These are phyloP conservation scores for Baeospora myosura DNA, from an alignment of 1,284 basidiomycete genomes.

Conservation along the genomic window DNA sequence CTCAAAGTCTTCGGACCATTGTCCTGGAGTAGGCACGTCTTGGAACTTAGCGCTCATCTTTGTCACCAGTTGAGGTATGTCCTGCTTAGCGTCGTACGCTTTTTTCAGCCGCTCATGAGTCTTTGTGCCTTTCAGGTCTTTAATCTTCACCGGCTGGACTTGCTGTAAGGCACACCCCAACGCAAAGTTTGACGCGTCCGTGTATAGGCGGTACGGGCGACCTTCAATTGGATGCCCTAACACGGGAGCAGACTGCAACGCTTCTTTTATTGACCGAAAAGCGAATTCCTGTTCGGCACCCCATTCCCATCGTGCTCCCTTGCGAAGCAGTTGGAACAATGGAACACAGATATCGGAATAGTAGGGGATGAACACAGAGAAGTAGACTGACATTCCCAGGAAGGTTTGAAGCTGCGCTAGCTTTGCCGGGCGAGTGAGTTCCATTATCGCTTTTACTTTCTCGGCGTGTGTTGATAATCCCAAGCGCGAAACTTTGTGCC, in stretches of 20 bases:
- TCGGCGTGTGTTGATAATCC: conserved; percentile 24
- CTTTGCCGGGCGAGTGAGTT: conserved; percentile 15
- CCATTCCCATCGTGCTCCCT: conserved; percentile 7
- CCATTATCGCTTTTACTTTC: conserved; percentile 23
- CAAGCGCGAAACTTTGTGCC: conserved; percentile 13
- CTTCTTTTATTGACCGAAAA: conserved; percentile 5
- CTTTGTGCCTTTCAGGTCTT: conserved; percentile 28
- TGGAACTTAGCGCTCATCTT: not conserved
- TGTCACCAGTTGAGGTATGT: not conserved
- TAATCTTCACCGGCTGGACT: conserved; percentile 26
- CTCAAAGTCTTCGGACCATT: conserved; percentile 19
- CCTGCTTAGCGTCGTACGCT: conserved; percentile 9
- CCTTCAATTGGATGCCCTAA: conserved; percentile 6
- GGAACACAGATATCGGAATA: conserved; percentile 23
- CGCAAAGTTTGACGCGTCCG: conserved; percentile 29
- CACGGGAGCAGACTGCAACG: conserved; percentile 1
- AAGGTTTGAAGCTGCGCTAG: conserved; percentile 16
- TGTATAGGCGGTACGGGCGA: conserved; percentile 23
- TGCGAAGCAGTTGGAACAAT: conserved; percentile 27
- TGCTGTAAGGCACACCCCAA: conserved; percentile 28
- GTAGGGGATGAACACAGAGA: conserved; percentile 23
- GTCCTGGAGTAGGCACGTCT: not conserved
- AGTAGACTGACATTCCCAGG: conserved; percentile 28
- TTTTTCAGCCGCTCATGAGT: conserved; percentile 21
- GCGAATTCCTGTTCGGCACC: conserved; percentile 6